These are phyloP conservation scores for Euphorbia celastroides DNA, from an alignment of 441 rosid species.

Conservation along the genomic window DNA sequence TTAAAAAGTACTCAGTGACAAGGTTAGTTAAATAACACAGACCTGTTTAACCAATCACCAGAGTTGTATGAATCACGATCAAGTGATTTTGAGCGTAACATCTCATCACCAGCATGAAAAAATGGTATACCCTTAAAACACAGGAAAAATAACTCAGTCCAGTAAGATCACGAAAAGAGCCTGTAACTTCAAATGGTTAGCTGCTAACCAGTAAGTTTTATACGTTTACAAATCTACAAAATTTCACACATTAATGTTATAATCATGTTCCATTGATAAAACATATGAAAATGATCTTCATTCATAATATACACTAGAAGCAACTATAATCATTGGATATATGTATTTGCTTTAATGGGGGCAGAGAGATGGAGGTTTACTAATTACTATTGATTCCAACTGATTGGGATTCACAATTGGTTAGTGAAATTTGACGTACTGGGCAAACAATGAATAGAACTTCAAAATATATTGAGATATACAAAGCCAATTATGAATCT, in stretches of 20 bases:
- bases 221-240: neutral
- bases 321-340: neutral
- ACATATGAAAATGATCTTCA: neutral
- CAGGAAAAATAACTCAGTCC: neutral
- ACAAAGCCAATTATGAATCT: neutral
- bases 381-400: neutral
- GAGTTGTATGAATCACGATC: slow-evolving; percentile 99
- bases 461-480: neutral
- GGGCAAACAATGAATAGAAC: neutral
- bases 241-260: neutral
- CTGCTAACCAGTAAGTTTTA: neutral
- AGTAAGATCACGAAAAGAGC: neutral
- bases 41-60: slow-evolving; percentile 99
- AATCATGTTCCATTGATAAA: neutral
- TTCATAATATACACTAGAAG: neutral
- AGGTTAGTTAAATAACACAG: slow-evolving; percentile 15
- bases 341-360: neutral
- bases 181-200: neutral
- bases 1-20: neutral
- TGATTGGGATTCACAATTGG: neutral
- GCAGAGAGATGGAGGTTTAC: neutral
- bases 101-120: slow-evolving; percentile 94
- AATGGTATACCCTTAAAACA: slow-evolving; percentile 79
- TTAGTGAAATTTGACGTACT: neutral
- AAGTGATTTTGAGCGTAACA: slow-evolving; percentile 92